phyloP scores from a whole-genome alignment of 805 yeast genomes.

The Saturnispora saitoi region DNA sequence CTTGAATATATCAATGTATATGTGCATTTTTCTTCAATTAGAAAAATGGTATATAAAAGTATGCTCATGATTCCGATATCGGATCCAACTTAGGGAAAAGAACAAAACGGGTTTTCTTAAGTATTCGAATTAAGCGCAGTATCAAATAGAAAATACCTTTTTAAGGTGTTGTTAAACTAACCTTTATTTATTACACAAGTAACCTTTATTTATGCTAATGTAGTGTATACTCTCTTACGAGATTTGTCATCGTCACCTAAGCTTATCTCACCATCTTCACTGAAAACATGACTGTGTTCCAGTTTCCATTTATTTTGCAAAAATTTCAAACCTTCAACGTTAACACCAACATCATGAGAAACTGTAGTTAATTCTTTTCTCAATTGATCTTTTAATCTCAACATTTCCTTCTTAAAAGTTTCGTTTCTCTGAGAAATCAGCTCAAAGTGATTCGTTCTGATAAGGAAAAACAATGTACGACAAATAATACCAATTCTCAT shows the following conservation, averaged over 20 bases:
- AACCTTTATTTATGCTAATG: constrained; percentile 17
- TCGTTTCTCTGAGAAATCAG: constrained; percentile 62
- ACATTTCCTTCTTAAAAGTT: constrained; percentile 52
- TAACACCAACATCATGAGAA: constrained; percentile 64
- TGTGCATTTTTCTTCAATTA: no score
- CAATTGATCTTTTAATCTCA: constrained; percentile 52
- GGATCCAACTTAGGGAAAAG: no score
- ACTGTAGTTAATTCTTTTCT: constrained; percentile 46
- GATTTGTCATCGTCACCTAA: constrained; percentile 32
- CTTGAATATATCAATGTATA: no score
- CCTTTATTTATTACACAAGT: neutral
- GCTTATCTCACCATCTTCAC: constrained; percentile 53
- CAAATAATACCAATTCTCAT: constrained; percentile 57
- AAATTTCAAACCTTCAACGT: constrained; percentile 72
- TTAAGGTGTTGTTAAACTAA: neutral
- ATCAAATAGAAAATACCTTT: neutral
- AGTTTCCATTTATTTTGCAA: constrained; percentile 71
- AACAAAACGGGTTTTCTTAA: no score
- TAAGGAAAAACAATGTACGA: constrained; percentile 65
- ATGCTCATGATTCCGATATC: no score
- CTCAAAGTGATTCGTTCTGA: constrained; percentile 71
- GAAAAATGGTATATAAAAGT: no score
- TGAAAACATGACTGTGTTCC: constrained; percentile 63
- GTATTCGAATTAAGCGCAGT: no score
- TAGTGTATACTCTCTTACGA: constrained; percentile 61